Conservation (phyloP, 805 yeast genomes). For the Yamadazyma takamatsuzukensis region DNA sequence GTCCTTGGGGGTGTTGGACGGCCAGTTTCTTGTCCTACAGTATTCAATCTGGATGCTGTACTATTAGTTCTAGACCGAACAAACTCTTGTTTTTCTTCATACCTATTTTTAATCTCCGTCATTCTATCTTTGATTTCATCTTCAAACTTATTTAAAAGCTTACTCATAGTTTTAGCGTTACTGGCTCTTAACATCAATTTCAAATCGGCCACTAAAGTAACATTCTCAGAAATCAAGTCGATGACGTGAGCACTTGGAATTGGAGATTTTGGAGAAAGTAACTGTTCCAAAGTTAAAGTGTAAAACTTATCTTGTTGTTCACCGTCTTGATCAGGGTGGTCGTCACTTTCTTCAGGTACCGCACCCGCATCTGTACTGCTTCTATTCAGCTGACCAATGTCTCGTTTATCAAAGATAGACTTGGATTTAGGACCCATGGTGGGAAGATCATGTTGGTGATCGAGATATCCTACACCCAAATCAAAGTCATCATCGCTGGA, state of each 20-base stretch:
- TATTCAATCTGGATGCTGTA: too few species aligned
- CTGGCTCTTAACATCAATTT: constrained; percentile 56
- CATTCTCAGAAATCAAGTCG: constrained; percentile 58
- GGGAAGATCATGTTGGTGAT: constrained; percentile 17
- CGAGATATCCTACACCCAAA: constrained; percentile 29
- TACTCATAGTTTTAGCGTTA: constrained; percentile 51
- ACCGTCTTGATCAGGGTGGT: constrained; percentile 15
- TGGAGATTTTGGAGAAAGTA: constrained; percentile 53
- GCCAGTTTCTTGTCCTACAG: too few species aligned
- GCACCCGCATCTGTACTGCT: constrained; percentile 18
- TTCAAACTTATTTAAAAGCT: constrained; percentile 29
- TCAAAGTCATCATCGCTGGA: constrained; percentile 19
- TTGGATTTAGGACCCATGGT: constrained; percentile 29
- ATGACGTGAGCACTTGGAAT: constrained; percentile 54
- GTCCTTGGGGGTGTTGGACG: too few species aligned
- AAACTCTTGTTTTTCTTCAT: constrained; percentile 13
- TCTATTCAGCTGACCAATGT: constrained; percentile 8
- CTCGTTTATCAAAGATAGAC: constrained; percentile 34
- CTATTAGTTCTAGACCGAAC: too few species aligned
- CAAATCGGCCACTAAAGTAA: constrained; percentile 60
- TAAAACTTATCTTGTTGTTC: constrained; percentile 16
- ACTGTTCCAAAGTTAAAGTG: constrained; percentile 49
- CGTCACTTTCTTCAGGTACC: constrained; percentile 10
- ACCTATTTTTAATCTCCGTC: constrained; percentile 16
- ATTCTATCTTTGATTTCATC: constrained; percentile 23